These are phyloP conservation scores for Dioscorea dumetorum DNA, from an alignment of 106 monocot species.

Conservation along the genomic window DNA sequence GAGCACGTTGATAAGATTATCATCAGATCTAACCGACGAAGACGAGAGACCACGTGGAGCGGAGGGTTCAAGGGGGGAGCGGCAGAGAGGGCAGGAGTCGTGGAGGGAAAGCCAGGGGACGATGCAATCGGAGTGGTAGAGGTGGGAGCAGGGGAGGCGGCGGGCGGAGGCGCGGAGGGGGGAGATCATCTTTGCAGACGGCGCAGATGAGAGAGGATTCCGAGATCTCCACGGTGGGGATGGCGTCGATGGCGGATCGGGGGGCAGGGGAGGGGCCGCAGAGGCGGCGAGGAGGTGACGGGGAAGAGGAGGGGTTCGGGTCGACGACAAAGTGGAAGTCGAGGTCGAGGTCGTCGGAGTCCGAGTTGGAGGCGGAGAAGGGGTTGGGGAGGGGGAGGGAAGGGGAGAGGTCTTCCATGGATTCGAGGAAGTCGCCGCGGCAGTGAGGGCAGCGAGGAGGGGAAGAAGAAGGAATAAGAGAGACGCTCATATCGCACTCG, in stretches of 20 bases:
- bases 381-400: neutral
- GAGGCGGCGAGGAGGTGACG: neutral
- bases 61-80: slow-evolving; percentile 10
- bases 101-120: slow-evolving; percentile 24
- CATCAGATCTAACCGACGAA: too few species aligned
- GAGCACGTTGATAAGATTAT: neutral
- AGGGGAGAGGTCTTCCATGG: slow-evolving; percentile 6
- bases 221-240: slow-evolving; percentile 20
- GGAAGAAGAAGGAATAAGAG: neutral
- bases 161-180: slow-evolving; percentile 5
- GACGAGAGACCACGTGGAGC: too few species aligned
- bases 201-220: slow-evolving; percentile 23
- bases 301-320: neutral
- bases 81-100: slow-evolving; percentile 34
- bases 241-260: slow-evolving; percentile 14
- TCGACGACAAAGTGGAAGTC: neutral
- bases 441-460: slow-evolving; percentile 23
- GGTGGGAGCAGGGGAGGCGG: slow-evolving; percentile 22
- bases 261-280: neutral
- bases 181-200: slow-evolving; percentile 34
- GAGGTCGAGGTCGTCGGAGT: neutral
- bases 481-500: slow-evolving; percentile 20
- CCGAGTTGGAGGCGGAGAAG: neutral
- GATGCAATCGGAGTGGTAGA: slow-evolving; percentile 37
- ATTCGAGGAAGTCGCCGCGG: slow-evolving; percentile 19